phyloP scores from a whole-genome alignment of 208 protist genomes.

The Trypanosoma conorhini region DNA sequence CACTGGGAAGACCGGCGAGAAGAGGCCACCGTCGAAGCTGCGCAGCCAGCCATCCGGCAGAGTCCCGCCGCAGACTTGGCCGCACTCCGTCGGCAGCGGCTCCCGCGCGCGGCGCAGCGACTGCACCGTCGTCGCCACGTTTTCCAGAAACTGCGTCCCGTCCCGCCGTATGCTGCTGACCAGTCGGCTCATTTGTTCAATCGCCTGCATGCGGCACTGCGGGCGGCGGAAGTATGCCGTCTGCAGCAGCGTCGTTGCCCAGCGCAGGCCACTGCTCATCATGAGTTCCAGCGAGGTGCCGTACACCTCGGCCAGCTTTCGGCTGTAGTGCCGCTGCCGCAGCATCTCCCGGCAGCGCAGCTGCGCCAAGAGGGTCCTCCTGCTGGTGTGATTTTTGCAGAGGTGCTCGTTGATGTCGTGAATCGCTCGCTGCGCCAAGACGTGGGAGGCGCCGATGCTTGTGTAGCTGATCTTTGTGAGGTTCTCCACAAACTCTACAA shows the following conservation, averaged over 20 bases:
- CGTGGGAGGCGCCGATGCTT: conserved; percentile 72
- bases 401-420: conserved; percentile 72
- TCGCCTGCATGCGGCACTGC: conserved; percentile 30
- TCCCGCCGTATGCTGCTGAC: conserved; percentile 41
- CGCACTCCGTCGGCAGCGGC: conserved; percentile 23
- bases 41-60: conserved; percentile 67
- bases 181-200: conserved; percentile 41
- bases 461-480: conserved; percentile 73
- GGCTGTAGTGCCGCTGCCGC: conserved; percentile 59
- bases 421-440: conserved; percentile 79
- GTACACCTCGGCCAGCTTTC: conserved; percentile 47
- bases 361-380: conserved; percentile 53
- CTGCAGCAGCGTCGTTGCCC: conserved; percentile 55
- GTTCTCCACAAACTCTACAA: conserved; percentile 59
- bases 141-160: conserved; percentile 51
- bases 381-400: conserved; percentile 51
- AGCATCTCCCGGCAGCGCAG: conserved; percentile 70
- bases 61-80: conserved; percentile 58
- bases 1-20: conserved; percentile 37
- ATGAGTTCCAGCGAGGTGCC: conserved; percentile 44
- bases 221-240: conserved; percentile 62
- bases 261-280: conserved; percentile 44
- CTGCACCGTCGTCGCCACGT: conserved; percentile 46
- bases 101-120: conserved; percentile 54
- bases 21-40: conserved; percentile 49